Evolutionary conservation across 1,284 basidiomycete genomes (phyloP).

Genomic region (Melanopsichium pennsylvanicum): DNA sequence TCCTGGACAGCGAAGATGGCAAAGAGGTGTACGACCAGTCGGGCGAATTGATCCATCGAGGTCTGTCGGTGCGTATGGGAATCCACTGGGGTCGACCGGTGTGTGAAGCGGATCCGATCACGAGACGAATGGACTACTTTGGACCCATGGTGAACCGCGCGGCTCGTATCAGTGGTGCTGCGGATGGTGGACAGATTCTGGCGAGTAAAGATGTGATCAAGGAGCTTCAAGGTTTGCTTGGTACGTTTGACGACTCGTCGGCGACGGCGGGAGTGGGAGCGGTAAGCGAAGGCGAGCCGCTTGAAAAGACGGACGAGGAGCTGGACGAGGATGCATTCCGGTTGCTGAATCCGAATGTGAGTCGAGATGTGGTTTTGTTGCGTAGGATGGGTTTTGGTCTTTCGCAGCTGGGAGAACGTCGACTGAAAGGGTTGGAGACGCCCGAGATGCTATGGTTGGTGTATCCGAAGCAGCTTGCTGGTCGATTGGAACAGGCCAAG

Average conservation of each 20-base stretch:
- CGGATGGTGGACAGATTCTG: conserved; percentile 93
- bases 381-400: conserved; percentile 79
- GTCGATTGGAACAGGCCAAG: conserved; percentile 75
- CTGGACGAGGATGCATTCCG: conserved; percentile 64
- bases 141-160: conserved; percentile 70
- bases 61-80: conserved; percentile 95
- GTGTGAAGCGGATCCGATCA: conserved; percentile 93
- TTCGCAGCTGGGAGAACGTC: conserved; percentile 83
- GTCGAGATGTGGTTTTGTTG: conserved; percentile 74
- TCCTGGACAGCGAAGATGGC: conserved; percentile 91
- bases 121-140: conserved; percentile 85
- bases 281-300: conserved; percentile 8
- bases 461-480: conserved; percentile 80
- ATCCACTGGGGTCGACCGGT: conserved; percentile 91
- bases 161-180: conserved; percentile 82
- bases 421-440: conserved; percentile 87
- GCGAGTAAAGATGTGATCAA: conserved; percentile 81
- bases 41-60: conserved; percentile 80
- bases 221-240: conserved; percentile 57
- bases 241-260: conserved; percentile 45
- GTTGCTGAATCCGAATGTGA: conserved; percentile 61
- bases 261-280: conserved; percentile 9
- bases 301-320: conserved; percentile 41
- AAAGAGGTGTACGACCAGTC: conserved; percentile 78
- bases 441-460: conserved; percentile 81